phyloP scores from a whole-genome alignment of 2,329 filamentous ascomycete genomes.

The Colletotrichum sojae region DNA sequence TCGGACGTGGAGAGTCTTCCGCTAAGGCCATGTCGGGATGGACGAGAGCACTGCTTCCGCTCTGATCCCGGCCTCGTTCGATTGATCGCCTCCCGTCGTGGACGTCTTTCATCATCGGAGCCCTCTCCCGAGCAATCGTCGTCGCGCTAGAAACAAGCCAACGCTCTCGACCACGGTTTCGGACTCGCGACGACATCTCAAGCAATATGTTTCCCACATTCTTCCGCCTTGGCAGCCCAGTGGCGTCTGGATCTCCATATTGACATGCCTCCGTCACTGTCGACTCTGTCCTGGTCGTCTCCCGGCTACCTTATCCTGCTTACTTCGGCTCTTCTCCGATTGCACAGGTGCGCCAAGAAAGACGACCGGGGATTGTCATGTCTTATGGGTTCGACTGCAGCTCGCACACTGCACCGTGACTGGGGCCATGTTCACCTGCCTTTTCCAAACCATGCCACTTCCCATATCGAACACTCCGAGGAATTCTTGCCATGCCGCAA shows the following conservation, averaged over 20 bases:
- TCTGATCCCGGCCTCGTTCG: not conserved
- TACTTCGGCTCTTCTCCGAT: not conserved
- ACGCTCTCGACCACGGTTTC: not conserved
- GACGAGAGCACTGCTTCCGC: not conserved
- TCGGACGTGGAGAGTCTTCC: not conserved
- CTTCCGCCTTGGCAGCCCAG: conserved; percentile 33
- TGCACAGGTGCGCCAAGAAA: conserved; percentile 1
- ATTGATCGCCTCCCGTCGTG: conserved; percentile 1
- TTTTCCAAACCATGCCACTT: not conserved
- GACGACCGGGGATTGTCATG: not conserved
- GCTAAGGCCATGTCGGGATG: not conserved
- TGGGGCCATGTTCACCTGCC: not conserved
- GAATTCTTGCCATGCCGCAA: not conserved
- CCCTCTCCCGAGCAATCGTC: not conserved
- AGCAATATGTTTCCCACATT: conserved; percentile 8
- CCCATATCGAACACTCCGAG: not conserved
- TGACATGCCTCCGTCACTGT: not conserved
- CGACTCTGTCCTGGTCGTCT: not conserved
- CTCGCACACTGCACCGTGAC: not conserved
- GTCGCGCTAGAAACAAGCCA: not conserved
- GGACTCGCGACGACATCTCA: no score
- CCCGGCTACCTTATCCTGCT: not conserved
- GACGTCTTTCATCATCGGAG: not conserved
- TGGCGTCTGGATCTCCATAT: conserved; percentile 14
- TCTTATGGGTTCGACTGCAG: conserved; percentile 1